Base-by-base conservation (phyloP, 2,329 filamentous ascomycete species). In the Aspergillus aculeatus region DNA sequence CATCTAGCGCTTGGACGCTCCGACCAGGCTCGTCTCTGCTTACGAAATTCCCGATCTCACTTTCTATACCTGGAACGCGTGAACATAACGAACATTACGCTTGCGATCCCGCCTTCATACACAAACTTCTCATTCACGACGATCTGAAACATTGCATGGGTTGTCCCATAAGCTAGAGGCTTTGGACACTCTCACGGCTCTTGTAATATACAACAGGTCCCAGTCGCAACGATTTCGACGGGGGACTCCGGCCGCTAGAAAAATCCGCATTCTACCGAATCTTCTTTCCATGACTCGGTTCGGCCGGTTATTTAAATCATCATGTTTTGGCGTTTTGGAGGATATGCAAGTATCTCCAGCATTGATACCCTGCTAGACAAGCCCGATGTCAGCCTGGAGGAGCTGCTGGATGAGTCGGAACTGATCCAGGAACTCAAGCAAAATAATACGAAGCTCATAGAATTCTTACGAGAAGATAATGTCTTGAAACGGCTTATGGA, bases 321-420 rank as follows among this genome's bases (percentile, higher is more conserved):
- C 82, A 99, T 99, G 95, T 99, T 99, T 81, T 99, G 95, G 95
- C 90, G 94, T 81, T 99, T 98, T 84, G 94, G 95, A 84, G 92
- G 92, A 74, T 98, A 98, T 84, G 91, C 93, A 83, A 96, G 92
- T 84, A 90, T 96, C 80, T 97, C 94, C 71, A 90, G 93, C 74
- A 92, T 99, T 78, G 95, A 98, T 79, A 92, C 89, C 69, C 91
- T 99, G 73, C 92, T 99, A 76, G 95, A 99, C 76, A 96, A 96
- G 79, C 88, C 86, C 69, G 91, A 96, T 79, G 93, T 97, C 75
- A 92, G 91, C 55, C 89, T 98, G 66, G 95, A 99, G 79, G 94
- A 98, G 75, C 84, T 99, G 61, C 87, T 99, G 64, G 93, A 98
- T 76, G 95, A 99, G 83, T 90, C 90, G 72, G 95, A 99, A 75